Evolutionary conservation across 257 asterid genomes (phyloP).

Genomic region (Solanum ossicruentum): DNA sequence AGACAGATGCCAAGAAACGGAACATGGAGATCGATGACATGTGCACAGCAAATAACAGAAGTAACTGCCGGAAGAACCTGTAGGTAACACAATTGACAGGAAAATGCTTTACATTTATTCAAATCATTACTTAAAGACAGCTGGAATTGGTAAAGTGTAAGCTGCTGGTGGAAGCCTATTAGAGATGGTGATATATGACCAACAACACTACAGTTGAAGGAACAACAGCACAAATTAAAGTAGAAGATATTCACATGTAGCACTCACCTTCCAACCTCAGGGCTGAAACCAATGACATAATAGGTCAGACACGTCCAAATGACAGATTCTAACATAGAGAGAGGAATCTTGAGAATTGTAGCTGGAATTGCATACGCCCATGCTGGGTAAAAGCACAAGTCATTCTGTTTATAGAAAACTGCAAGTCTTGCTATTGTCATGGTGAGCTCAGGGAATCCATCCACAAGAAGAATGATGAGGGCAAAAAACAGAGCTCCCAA

Average conservation of each 20-base stretch:
- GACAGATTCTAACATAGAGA: slow-evolving; percentile 29
- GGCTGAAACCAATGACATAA: slow-evolving; percentile 36
- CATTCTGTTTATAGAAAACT: slow-evolving; percentile 45
- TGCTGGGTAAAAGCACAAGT: slow-evolving; percentile 37
- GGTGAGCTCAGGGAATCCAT: slow-evolving; percentile 41
- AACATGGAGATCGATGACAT: slow-evolving; percentile 44
- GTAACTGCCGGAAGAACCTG: slow-evolving; percentile 55
- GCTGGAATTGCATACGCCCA: slow-evolving; percentile 50
- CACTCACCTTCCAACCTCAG: slow-evolving; percentile 52
- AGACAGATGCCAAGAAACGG: slow-evolving; percentile 51
- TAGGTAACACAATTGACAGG: background rate
- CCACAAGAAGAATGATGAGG: slow-evolving; percentile 32
- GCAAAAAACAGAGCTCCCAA: slow-evolving; percentile 40
- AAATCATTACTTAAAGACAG: background rate
- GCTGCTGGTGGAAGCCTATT: background rate
- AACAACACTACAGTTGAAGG: background rate
- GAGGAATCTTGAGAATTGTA: slow-evolving; percentile 36
- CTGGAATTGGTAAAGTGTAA: background rate
- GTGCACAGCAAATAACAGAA: slow-evolving; percentile 39
- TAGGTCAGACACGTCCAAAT: slow-evolving; percentile 51
- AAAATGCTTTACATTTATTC: background rate
- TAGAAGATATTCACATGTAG: background rate
- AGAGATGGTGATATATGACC: background rate
- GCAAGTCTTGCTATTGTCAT: slow-evolving; percentile 34
- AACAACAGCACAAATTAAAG: background rate